phyloP scores from a whole-genome alignment of 2,329 filamentous ascomycete genomes.

The Westerdykella ornata region DNA sequence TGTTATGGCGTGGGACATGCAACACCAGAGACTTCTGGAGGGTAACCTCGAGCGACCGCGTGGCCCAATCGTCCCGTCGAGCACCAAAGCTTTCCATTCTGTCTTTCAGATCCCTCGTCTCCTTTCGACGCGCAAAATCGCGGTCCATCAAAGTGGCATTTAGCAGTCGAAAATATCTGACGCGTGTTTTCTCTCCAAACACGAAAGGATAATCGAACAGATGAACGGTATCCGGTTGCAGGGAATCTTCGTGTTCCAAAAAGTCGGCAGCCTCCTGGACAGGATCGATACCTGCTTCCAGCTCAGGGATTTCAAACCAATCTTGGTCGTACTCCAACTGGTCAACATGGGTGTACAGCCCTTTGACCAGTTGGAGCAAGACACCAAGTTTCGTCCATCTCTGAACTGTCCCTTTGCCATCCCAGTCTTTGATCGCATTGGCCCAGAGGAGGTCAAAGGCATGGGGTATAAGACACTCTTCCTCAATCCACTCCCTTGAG shows the following conservation, averaged over 20 bases:
- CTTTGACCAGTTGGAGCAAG: slow-evolving; percentile 65
- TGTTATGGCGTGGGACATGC: slow-evolving; percentile 38
- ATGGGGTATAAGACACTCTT: too few species aligned
- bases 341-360: slow-evolving; percentile 45
- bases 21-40: slow-evolving; percentile 40
- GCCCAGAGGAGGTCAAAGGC: too few species aligned
- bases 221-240: slow-evolving; percentile 59
- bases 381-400: slow-evolving; percentile 68
- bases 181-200: slow-evolving; percentile 64
- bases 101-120: slow-evolving; percentile 23
- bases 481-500: too few species aligned
- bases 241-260: slow-evolving; percentile 56
- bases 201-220: slow-evolving; percentile 75
- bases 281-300: slow-evolving; percentile 68
- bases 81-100: slow-evolving; percentile 15
- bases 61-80: slow-evolving; percentile 5
- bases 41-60: slow-evolving; percentile 25
- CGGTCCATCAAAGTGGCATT: slow-evolving; percentile 84
- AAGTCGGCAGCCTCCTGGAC: slow-evolving; percentile 61
- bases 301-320: slow-evolving; percentile 68
- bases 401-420: slow-evolving; percentile 63
- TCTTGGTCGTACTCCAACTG: slow-evolving; percentile 49
- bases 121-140: slow-evolving; percentile 53
- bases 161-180: slow-evolving; percentile 79
- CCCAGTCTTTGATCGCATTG: slow-evolving; percentile 67